Percentiles rank a stretch among this genome's conserved stretches.
phyloP scores from a whole-genome alignment of 345 rosid species.

The Eucalyptus fibrosa region DNA sequence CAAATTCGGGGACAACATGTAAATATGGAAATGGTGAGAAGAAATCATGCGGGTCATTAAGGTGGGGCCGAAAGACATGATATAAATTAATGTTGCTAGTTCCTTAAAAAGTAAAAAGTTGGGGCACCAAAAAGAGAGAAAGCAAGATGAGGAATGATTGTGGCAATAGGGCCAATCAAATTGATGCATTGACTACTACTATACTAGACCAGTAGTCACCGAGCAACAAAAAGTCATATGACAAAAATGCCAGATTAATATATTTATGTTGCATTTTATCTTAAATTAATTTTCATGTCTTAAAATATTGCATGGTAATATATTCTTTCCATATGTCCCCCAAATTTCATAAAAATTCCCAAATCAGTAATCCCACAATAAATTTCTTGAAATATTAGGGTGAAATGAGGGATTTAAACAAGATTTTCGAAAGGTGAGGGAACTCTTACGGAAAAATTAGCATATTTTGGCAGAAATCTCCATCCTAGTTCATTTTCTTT shows the following conservation, averaged over 20 bases:
- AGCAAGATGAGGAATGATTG: neutral
- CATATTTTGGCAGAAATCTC: neutral
- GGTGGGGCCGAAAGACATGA: neutral
- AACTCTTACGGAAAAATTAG: neutral
- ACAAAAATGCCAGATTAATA: neutral
- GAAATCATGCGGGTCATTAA: neutral
- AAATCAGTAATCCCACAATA: neutral
- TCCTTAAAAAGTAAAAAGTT: neutral
- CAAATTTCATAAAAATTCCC: neutral
- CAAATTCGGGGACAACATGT: neutral
- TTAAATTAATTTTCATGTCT: neutral
- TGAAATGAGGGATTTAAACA: neutral
- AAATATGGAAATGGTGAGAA: neutral
- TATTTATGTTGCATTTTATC: neutral
- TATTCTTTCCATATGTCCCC: too few relatives aligned
- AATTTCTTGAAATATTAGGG: neutral
- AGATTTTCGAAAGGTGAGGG: neutral
- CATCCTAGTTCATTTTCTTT: neutral
- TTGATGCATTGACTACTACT: neutral
- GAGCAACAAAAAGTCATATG: neutral
- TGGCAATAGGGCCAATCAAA: neutral
- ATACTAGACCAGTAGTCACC: neutral
- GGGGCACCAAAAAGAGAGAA: neutral
- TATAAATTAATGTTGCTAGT: neutral
- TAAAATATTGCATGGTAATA: neutral